phyloP scores from a whole-genome alignment of 2,329 filamentous ascomycete genomes.

The Paecilomyces sp. region DNA sequence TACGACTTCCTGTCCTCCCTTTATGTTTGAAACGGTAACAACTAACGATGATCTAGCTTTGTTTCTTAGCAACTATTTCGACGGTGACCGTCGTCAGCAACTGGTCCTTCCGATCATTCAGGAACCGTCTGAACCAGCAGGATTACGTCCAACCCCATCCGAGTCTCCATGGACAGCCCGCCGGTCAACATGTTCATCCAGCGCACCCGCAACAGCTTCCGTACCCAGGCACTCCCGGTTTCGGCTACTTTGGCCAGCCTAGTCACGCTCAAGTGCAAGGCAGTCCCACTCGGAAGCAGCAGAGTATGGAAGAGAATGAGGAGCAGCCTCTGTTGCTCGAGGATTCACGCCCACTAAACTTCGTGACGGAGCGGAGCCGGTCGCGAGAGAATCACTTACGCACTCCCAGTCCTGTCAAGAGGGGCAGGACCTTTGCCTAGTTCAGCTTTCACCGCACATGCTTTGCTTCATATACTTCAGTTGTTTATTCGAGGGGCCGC shows the following conservation, averaged over 20 bases:
- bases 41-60: constrained; percentile 23
- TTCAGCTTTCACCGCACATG: not conserved
- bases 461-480: not conserved
- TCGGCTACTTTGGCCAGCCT: constrained; percentile 17
- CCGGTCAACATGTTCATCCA: constrained; percentile 12
- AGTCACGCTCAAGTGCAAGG: constrained; percentile 8
- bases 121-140: constrained; percentile 25
- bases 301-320: constrained; percentile 15
- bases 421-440: constrained; percentile 14
- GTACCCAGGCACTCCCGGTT: constrained; percentile 18
- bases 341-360: constrained; percentile 20
- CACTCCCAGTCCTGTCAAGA: constrained; percentile 32
- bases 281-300: constrained; percentile 5
- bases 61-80: constrained; percentile 32
- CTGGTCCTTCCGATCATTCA: constrained; percentile 51
- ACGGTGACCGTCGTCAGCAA: constrained; percentile 52
- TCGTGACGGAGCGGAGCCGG: constrained; percentile 23
- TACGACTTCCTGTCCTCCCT: constrained; percentile 26
- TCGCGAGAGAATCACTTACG: constrained; percentile 24
- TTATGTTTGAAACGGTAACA: not conserved
- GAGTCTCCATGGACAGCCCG: constrained; percentile 15
- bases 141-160: constrained; percentile 16
- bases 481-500: not conserved
- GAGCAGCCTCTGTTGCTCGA: constrained; percentile 21
- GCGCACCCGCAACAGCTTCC: constrained; percentile 16